These are phyloP conservation scores for Aureobasidium sp. DNA, from an alignment of 2,329 filamentous ascomycete species.

Conservation along the genomic window DNA sequence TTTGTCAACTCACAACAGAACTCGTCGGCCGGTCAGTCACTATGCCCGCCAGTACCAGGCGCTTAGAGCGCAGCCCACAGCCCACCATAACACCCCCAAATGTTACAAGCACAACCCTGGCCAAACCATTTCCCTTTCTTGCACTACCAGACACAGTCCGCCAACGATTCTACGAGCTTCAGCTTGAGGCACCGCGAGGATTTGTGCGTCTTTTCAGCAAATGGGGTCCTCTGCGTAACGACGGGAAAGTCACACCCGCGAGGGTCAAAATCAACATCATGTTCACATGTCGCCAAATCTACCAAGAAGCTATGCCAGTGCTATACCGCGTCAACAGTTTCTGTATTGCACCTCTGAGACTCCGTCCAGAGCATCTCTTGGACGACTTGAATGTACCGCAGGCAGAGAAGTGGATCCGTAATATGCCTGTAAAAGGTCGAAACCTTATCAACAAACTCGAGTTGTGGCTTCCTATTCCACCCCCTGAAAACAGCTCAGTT, in stretches of 20 bases:
- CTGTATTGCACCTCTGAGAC: neutral
- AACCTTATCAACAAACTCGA: neutral
- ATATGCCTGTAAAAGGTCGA: neutral
- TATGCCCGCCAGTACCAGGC: neutral
- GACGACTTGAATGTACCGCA: neutral
- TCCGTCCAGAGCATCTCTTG: neutral
- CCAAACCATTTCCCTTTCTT: slow-evolving; percentile 1
- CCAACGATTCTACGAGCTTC: neutral
- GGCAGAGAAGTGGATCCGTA: neutral
- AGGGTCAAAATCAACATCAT: neutral
- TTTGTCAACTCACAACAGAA: too few species aligned
- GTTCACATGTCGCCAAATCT: neutral
- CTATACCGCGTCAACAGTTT: slow-evolving; percentile 1
- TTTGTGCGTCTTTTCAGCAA: neutral
- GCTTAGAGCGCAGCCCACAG: neutral
- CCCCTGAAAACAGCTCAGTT: too few species aligned
- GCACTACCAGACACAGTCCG: neutral
- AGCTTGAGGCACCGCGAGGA: neutral
- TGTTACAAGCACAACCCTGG: neutral
- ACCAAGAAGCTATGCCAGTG: neutral
- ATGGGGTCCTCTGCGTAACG: neutral
- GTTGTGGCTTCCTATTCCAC: neutral
- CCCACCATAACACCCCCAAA: neutral
- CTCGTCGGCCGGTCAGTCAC: too few species aligned
- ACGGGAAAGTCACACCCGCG: neutral